Evolutionary conservation across 1,284 basidiomycete species (phyloP).

Genomic region (Heterobasidion irregulare): DNA sequence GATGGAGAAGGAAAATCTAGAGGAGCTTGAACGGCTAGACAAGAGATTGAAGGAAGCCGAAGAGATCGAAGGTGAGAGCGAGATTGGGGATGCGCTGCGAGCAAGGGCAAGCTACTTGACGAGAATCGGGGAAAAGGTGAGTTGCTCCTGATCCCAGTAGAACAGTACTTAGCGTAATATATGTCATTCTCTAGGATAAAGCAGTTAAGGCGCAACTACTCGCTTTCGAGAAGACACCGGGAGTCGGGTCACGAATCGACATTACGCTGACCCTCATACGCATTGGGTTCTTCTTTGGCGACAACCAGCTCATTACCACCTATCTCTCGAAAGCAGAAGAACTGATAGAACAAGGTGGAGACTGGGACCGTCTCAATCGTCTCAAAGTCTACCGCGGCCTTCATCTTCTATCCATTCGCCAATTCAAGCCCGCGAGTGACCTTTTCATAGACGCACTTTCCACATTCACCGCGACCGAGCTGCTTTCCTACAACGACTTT

Average conservation of each 20-base stretch:
- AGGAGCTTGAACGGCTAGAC: constrained; percentile 73
- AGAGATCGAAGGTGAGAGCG: constrained; percentile 89
- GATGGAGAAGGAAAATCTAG: constrained; percentile 73
- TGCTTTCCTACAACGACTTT: constrained; percentile 89
- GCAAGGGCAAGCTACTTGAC: constrained; percentile 86
- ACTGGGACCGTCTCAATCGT: constrained; percentile 96
- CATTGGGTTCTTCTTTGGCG: constrained; percentile 88
- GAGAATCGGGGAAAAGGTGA: constrained; percentile 86
- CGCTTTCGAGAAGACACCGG: constrained; percentile 89
- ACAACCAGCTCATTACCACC: constrained; percentile 66
- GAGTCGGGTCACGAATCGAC: constrained; percentile 90
- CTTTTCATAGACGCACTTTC: constrained; percentile 87
- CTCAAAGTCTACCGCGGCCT: constrained; percentile 94
- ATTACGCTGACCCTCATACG: constrained; percentile 85
- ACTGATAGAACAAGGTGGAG: constrained; percentile 93
- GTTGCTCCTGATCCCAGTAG: constrained; percentile 8
- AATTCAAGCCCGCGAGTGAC: constrained; percentile 63
- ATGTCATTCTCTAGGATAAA: constrained; percentile 38
- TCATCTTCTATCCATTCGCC: constrained; percentile 80
- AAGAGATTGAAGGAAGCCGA: constrained; percentile 79
- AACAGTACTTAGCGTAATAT: not conserved
- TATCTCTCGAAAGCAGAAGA: constrained; percentile 80
- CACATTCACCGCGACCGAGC: constrained; percentile 91
- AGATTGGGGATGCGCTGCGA: constrained; percentile 83
- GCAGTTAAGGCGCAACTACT: constrained; percentile 77